These are phyloP conservation scores for Boletus speciosus DNA, from an alignment of 768 basidiomycete genomes.

Conservation along the genomic window DNA sequence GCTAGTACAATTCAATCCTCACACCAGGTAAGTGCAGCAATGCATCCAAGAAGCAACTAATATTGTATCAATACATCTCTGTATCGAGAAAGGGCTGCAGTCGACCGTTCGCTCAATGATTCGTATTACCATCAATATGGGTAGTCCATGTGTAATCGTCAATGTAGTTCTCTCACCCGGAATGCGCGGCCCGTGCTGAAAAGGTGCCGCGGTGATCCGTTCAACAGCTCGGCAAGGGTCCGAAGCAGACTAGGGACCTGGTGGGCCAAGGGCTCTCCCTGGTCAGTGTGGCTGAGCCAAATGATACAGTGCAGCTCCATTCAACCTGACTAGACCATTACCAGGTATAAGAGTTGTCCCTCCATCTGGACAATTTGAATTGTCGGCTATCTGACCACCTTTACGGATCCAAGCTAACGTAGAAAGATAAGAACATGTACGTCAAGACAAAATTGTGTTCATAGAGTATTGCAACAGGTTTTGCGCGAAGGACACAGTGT, in stretches of 20 bases:
- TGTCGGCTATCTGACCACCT: neutral
- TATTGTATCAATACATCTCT: neutral
- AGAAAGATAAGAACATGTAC: conserved; percentile 13
- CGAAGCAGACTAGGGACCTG: neutral
- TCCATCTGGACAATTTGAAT: conserved; percentile 9
- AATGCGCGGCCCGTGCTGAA: conserved; percentile 5
- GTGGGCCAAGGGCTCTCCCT: too few relatives aligned
- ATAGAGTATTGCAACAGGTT: neutral
- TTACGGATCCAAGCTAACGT: neutral
- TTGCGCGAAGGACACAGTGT: neutral
- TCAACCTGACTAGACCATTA: neutral
- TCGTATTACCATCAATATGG: neutral
- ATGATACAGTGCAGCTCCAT: neutral
- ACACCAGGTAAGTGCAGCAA: neutral
- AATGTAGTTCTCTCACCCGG: conserved; percentile 4
- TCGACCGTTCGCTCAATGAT: neutral
- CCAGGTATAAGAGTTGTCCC: neutral
- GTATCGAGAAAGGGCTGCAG: neutral
- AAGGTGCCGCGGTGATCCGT: neutral
- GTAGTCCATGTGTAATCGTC: neutral
- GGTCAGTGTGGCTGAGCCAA: neutral
- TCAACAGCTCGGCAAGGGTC: neutral
- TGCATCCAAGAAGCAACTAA: neutral
- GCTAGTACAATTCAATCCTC: neutral
- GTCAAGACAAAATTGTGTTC: conserved; percentile 11